Evolutionary conservation across 495 filamentous ascomycete genomes (phyloP).

Genomic region (Penicillium robsamsonii): DNA sequence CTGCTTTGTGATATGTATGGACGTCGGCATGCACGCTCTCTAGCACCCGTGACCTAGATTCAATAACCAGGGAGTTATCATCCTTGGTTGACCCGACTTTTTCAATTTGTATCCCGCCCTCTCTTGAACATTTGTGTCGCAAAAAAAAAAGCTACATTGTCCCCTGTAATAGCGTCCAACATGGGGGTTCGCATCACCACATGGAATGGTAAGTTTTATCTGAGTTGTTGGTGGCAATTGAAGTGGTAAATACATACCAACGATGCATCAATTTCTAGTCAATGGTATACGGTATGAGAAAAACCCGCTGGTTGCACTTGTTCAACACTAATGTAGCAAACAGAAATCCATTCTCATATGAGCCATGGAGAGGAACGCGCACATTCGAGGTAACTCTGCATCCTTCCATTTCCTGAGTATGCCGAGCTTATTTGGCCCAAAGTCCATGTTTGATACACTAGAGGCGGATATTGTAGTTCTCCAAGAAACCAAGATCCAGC

Average conservation of each 20-base stretch:
- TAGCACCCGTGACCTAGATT: not conserved
- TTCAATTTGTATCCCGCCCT: not conserved
- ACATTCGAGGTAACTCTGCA: constrained; percentile 66
- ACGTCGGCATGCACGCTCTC: not conserved
- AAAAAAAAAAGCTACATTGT: constrained; percentile 22
- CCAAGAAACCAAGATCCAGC: constrained; percentile 95
- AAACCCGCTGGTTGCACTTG: not conserved
- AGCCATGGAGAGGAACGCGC: constrained; percentile 86
- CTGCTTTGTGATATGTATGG: not conserved
- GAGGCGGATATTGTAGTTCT: constrained; percentile 93
- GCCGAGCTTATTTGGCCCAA: not conserved
- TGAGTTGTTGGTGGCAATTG: constrained; percentile 2
- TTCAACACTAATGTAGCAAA: not conserved
- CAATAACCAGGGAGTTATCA: not conserved
- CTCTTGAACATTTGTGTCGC: not conserved
- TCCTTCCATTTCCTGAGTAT: not conserved
- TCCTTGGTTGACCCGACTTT: not conserved
- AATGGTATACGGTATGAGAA: constrained; percentile 81
- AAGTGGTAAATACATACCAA: constrained; percentile 8
- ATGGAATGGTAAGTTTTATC: constrained; percentile 69
- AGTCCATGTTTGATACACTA: constrained; percentile 92
- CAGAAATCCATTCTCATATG: constrained; percentile 91
- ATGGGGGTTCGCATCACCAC: constrained; percentile 85
- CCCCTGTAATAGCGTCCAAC: constrained; percentile 13
- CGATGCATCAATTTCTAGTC: constrained; percentile 49